phyloP scores from a whole-genome alignment of 108 stramenopile genomes.

The Chaetoceros tenuissimus region DNA sequence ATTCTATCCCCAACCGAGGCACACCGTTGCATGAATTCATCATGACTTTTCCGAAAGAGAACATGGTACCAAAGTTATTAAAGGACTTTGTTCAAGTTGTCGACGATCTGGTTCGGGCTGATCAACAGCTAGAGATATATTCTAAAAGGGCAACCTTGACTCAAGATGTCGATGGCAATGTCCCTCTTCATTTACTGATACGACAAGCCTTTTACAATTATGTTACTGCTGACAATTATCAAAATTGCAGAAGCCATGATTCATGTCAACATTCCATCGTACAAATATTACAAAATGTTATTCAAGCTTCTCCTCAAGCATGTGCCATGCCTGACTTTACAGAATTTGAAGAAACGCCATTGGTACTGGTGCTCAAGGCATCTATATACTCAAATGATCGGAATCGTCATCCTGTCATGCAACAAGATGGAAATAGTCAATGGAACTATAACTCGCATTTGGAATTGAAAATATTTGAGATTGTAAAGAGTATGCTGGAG shows the following conservation, averaged over 20 bases:
- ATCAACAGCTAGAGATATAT: not conserved
- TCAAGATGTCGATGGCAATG: slow-evolving; percentile 72
- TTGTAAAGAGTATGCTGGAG: slow-evolving; percentile 54
- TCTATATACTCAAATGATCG: slow-evolving; percentile 45
- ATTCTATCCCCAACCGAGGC: slow-evolving; percentile 48
- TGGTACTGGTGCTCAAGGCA: slow-evolving; percentile 64
- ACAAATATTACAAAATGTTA: slow-evolving; percentile 31
- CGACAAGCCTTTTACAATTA: slow-evolving; percentile 47
- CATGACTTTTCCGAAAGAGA: slow-evolving; percentile 4
- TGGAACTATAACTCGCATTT: slow-evolving; percentile 26
- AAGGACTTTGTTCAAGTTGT: not conserved
- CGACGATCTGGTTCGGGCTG: not conserved
- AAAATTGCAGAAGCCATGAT: not conserved
- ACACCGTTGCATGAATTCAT: slow-evolving; percentile 69
- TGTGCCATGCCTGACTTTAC: slow-evolving; percentile 54
- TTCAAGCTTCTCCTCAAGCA: slow-evolving; percentile 56
- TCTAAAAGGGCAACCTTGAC: slow-evolving; percentile 30
- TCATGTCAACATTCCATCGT: slow-evolving; percentile 13
- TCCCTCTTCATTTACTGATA: slow-evolving; percentile 63
- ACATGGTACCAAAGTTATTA: too few species aligned
- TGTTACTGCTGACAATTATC: slow-evolving; percentile 11
- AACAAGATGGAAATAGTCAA: slow-evolving; percentile 21
- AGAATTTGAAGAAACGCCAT: slow-evolving; percentile 72
- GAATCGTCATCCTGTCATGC: not conserved
- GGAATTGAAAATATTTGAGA: slow-evolving; percentile 54